These are phyloP conservation scores for Saccharomyces hybrid DNA, from an alignment of 1,139 yeast genomes.

Conservation along the genomic window DNA sequence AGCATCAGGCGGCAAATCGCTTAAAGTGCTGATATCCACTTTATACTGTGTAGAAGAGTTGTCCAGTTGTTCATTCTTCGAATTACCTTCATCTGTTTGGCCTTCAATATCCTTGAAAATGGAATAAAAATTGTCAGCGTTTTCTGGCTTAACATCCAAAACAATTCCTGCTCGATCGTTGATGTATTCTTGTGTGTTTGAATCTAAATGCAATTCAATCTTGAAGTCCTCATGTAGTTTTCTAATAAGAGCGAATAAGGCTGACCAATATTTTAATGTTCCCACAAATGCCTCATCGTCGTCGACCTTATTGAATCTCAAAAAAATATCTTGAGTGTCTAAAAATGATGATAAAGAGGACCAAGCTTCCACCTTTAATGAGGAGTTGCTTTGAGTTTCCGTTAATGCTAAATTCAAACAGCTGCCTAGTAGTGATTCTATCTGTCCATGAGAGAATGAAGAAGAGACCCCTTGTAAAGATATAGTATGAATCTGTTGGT, in stretches of 20 bases:
- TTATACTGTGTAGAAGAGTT: slow-evolving; percentile 35
- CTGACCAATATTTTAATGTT: slow-evolving; percentile 4
- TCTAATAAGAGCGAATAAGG: background rate
- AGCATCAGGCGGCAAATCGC: slow-evolving; percentile 55
- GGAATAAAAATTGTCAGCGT: slow-evolving; percentile 2
- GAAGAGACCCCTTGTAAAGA: slow-evolving; percentile 15
- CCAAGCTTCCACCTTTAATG: slow-evolving; percentile 6
- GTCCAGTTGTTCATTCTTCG: slow-evolving; percentile 5
- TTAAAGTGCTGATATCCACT: slow-evolving; percentile 53
- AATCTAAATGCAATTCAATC: slow-evolving; percentile 14
- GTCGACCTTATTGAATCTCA: slow-evolving; percentile 12
- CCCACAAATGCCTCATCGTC: slow-evolving; percentile 4
- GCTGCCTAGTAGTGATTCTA: background rate
- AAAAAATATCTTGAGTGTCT: slow-evolving; percentile 17
- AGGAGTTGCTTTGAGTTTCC: background rate
- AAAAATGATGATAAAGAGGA: slow-evolving; percentile 9
- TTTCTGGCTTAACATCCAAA: slow-evolving; percentile 4
- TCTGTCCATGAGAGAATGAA: background rate
- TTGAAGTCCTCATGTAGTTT: slow-evolving; percentile 1
- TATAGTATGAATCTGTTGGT: slow-evolving; percentile 23
- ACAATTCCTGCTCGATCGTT: slow-evolving; percentile 7
- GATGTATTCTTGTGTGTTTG: slow-evolving; percentile 17
- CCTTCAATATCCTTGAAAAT: background rate
- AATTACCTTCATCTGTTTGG: background rate
- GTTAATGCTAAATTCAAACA: background rate